A percentile compares a stretch with the other conserved stretches of the same genome.
These are phyloP conservation scores for Lachancea waltii DNA, from an alignment of 805 yeast genomes.

Conservation along the genomic window DNA sequence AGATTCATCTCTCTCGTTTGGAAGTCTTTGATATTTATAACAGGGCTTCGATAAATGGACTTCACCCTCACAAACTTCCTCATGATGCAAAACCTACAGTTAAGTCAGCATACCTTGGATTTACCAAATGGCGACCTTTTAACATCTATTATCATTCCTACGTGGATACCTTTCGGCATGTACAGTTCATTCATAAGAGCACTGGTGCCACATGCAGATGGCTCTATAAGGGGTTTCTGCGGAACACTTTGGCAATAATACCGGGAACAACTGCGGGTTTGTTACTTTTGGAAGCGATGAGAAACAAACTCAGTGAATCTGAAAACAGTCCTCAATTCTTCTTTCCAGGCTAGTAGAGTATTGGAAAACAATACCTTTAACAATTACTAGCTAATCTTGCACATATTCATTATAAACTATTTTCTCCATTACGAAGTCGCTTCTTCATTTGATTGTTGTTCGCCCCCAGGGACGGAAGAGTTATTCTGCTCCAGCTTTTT, in stretches of 20 bases:
- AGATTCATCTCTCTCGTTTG: conserved; percentile 67
- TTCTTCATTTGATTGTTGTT: neutral
- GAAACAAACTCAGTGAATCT: conserved; percentile 37
- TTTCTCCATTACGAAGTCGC: neutral
- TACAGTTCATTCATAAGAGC: conserved; percentile 46
- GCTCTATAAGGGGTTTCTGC: conserved; percentile 71
- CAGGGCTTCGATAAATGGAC: too few relatives aligned
- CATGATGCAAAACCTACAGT: neutral
- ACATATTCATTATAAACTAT: conserved; percentile 3
- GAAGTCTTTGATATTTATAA: conserved; percentile 69
- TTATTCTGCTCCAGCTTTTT: conserved; percentile 20
- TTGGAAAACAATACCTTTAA: neutral
- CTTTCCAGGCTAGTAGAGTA: neutral
- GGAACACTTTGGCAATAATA: conserved; percentile 65
- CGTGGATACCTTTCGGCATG: conserved; percentile 62
- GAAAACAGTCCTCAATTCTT: conserved; percentile 1
- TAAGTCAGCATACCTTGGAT: conserved; percentile 10
- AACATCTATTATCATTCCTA: conserved; percentile 66
- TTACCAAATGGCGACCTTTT: conserved; percentile 18
- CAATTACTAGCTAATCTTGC: neutral
- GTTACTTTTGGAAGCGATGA: conserved; percentile 74
- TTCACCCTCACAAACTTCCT: too few relatives aligned
- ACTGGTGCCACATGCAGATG: conserved; percentile 50
- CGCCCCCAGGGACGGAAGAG: neutral
- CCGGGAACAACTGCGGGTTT: conserved; percentile 89